Conservation (phyloP, 768 basidiomycete genomes). For the Tricholoma sp. region DNA sequence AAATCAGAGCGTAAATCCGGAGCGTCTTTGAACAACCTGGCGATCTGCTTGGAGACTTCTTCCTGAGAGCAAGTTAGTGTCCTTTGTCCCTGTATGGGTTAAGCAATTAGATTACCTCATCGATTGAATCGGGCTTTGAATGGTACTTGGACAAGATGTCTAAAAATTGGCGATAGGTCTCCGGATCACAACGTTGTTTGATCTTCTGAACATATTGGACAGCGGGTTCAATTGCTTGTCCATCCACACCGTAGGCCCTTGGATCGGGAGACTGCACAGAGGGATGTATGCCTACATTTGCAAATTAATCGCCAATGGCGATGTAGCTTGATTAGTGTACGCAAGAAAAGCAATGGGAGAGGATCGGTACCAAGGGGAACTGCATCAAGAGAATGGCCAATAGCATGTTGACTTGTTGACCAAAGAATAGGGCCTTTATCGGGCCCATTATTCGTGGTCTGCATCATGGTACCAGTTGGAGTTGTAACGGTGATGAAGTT, state of each 20-base stretch:
- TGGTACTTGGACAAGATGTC: conserved; percentile 69
- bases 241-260: conserved; percentile 29
- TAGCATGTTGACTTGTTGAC: conserved; percentile 21
- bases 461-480: conserved; percentile 59
- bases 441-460: conserved; percentile 45
- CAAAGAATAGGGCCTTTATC: conserved; percentile 33
- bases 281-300: conserved; percentile 3
- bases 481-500: conserved; percentile 75
- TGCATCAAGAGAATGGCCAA: background rate
- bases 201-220: conserved; percentile 97
- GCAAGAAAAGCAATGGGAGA: background rate
- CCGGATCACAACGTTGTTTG: conserved; percentile 88
- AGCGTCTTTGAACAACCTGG: conserved; percentile 66
- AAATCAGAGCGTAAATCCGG: conserved; percentile 74
- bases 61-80: conserved; percentile 31
- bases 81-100: conserved; percentile 5
- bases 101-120: conserved; percentile 40
- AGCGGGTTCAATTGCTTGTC: conserved; percentile 63
- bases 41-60: conserved; percentile 66
- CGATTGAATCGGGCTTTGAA: conserved; percentile 52
- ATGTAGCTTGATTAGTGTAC: background rate
- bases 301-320: background rate
- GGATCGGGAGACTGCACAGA: conserved; percentile 29
- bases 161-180: conserved; percentile 77
- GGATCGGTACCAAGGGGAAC: background rate